Evolutionary conservation across 208 protist genomes (phyloP).

Genomic region (Crithidia bombi): DNA sequence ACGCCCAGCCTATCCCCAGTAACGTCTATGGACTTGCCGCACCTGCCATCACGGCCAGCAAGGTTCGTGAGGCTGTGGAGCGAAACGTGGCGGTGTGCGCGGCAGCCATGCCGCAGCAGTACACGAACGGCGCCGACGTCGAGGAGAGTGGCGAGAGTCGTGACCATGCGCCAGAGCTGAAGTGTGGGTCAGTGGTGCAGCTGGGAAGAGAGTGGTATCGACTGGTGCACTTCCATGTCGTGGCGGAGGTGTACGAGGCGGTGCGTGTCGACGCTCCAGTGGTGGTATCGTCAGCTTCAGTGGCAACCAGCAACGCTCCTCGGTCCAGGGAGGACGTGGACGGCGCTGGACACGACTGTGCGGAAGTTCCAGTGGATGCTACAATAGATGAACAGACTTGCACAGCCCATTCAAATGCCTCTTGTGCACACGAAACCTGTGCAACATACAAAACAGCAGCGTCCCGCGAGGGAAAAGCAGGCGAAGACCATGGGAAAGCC

Average conservation of each 20-base stretch:
- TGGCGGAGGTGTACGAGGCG: conserved; percentile 80
- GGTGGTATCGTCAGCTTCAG: neutral
- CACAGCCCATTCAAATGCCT: neutral
- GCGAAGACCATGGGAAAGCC: neutral
- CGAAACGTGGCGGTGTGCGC: conserved; percentile 38
- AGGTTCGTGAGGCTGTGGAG: conserved; percentile 52
- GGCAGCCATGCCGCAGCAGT: conserved; percentile 20
- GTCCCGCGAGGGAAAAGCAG: neutral
- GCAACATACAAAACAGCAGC: neutral
- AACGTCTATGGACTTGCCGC: conserved; percentile 55
- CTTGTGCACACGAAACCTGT: neutral
- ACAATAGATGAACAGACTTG: neutral
- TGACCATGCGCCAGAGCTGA: conserved; percentile 43
- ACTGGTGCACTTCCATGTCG: conserved; percentile 57
- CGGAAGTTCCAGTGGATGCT: no score
- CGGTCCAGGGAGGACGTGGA: neutral
- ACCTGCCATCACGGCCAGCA: conserved; percentile 43
- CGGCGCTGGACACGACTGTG: no score
- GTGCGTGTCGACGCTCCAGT: conserved; percentile 32
- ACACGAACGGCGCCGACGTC: neutral
- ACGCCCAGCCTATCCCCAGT: conserved; percentile 60
- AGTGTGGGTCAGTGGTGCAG: conserved; percentile 42
- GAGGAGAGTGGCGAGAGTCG: neutral
- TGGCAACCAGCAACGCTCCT: neutral
- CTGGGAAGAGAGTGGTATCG: conserved; percentile 46